Conservation (phyloP, 768 basidiomycete species). For the Crucibulum laeve region DNA sequence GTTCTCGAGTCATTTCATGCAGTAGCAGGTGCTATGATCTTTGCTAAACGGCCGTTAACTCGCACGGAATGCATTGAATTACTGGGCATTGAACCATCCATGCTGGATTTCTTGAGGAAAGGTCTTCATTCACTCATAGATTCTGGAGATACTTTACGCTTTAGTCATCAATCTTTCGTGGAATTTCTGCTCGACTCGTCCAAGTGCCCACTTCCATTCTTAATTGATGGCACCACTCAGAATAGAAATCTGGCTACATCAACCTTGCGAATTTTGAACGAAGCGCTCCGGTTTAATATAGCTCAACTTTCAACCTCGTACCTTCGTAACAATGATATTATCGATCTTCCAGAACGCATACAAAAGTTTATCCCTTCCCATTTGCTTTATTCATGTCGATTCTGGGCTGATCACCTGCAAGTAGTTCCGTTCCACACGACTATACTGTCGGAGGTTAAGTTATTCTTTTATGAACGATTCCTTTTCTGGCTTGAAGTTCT, state of each 20-base stretch:
- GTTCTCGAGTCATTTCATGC: slow-evolving; percentile 10
- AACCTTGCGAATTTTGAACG: slow-evolving; percentile 21
- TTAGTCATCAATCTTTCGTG: slow-evolving; percentile 20
- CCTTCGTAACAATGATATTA: slow-evolving; percentile 19
- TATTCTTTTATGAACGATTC: slow-evolving; percentile 16
- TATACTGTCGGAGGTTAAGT: slow-evolving; percentile 11
- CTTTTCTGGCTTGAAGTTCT: slow-evolving; percentile 30
- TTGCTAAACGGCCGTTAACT: slow-evolving; percentile 16
- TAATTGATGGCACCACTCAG: slow-evolving; percentile 9
- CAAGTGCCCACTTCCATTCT: slow-evolving; percentile 11
- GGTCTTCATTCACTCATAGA: slow-evolving; percentile 16
- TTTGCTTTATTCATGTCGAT: slow-evolving; percentile 23
- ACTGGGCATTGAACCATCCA: slow-evolving; percentile 7
- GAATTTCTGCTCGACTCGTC: slow-evolving; percentile 16
- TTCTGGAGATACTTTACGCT: slow-evolving; percentile 7
- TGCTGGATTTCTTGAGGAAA: slow-evolving; percentile 14
- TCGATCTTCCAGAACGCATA: slow-evolving; percentile 14
- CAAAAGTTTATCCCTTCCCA: slow-evolving; percentile 15
- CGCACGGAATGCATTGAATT: slow-evolving; percentile 5
- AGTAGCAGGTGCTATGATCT: slow-evolving; percentile 15
- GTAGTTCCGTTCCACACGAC: neutral
- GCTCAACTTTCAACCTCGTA: slow-evolving; percentile 24
- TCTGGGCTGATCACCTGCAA: slow-evolving; percentile 24
- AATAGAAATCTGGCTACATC: slow-evolving; percentile 14
- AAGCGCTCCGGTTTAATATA: slow-evolving; percentile 28